Conservation (phyloP, 345 rosid genomes). For the Pugionium dolabratum region DNA sequence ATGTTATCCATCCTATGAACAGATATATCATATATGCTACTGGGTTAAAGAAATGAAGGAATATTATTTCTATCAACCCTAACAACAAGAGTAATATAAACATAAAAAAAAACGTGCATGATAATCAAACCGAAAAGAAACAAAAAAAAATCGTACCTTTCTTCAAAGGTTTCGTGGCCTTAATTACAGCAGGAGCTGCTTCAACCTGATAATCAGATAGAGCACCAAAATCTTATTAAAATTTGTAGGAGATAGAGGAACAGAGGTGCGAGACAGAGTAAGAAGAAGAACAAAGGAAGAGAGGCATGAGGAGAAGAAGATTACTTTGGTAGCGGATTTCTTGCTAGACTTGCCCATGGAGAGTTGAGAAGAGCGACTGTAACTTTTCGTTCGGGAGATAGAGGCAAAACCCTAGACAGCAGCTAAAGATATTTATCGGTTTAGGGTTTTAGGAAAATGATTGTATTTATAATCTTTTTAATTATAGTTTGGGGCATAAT, state of each 20-base stretch:
- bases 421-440: background rate
- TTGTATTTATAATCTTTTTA: no score
- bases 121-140: no score
- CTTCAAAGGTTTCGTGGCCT: constrained; percentile 37
- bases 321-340: constrained; percentile 40
- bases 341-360: constrained; percentile 55
- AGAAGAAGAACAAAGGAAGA: background rate
- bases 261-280: background rate
- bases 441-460: no score
- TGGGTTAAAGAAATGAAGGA: no score
- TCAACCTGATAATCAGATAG: constrained; percentile 12
- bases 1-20: no score
- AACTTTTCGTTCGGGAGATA: background rate
- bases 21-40: no score
- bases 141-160: constrained; percentile 42
- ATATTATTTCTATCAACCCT: no score
- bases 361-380: background rate
- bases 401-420: constrained; percentile 6
- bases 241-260: no score
- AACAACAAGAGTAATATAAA: no score
- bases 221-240: no score
- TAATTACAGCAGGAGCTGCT: constrained; percentile 29
- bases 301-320: background rate
- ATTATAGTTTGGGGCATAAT: no score
- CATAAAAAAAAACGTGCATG: no score